phyloP scores from a whole-genome alignment of 257 asterid species.

The Petunia axillaris region DNA sequence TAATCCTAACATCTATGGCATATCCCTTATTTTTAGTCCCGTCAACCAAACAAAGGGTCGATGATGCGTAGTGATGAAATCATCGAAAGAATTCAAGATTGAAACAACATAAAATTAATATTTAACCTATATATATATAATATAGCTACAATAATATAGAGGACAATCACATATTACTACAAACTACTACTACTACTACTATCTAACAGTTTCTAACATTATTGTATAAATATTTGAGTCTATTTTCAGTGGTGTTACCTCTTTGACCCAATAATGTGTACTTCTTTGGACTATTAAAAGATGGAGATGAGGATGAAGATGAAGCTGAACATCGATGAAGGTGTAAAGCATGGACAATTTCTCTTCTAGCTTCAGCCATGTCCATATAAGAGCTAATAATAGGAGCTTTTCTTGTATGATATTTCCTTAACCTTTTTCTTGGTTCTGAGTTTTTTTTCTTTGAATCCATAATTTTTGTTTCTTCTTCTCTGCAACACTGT shows the following conservation, averaged over 20 bases:
- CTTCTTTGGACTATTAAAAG: background rate
- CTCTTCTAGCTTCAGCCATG: conserved; percentile 52
- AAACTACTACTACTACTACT: too few relatives aligned
- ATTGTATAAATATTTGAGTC: background rate
- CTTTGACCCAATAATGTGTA: background rate
- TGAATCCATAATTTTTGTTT: background rate
- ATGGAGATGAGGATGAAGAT: background rate
- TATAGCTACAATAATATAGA: too few relatives aligned
- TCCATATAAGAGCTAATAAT: conserved; percentile 22
- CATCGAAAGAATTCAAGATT: too few relatives aligned
- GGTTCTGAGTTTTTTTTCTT: conserved; percentile 23
- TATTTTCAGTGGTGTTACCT: background rate
- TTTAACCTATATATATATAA: too few relatives aligned
- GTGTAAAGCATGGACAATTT: conserved; percentile 44
- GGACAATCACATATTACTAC: too few relatives aligned
- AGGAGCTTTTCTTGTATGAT: conserved; percentile 37
- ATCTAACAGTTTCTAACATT: background rate
- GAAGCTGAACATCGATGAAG: conserved; percentile 37
- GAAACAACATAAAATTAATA: too few relatives aligned
- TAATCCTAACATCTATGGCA: too few relatives aligned
- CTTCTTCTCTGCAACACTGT: background rate
- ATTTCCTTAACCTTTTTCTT: conserved; percentile 29
- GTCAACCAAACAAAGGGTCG: too few relatives aligned
- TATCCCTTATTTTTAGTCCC: too few relatives aligned
- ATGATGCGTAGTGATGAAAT: too few relatives aligned